phyloP scores from a whole-genome alignment of 129 eudicot species.

The Erigeron canadensis region DNA sequence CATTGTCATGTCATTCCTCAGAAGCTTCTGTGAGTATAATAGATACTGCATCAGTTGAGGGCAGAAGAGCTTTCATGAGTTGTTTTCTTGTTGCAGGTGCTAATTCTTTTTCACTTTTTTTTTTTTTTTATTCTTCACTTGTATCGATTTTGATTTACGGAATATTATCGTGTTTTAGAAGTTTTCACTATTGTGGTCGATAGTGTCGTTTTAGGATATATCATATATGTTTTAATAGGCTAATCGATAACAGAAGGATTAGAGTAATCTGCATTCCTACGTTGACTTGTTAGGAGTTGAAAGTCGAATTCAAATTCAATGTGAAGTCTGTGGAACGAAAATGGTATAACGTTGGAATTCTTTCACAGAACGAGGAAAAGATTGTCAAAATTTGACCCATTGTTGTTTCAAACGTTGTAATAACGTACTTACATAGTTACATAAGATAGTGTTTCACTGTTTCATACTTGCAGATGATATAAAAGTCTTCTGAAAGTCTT shows the following conservation, averaged over 20 bases:
- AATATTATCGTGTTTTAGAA: background rate
- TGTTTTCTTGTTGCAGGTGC: slow-evolving; percentile 64
- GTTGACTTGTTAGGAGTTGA: background rate
- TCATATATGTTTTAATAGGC: background rate
- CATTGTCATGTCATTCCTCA: slow-evolving; percentile 42
- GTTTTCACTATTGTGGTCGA: background rate
- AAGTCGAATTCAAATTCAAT: background rate
- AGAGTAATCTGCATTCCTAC: background rate
- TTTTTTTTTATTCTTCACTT: background rate
- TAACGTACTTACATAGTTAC: no score
- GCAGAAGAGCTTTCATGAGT: slow-evolving; percentile 67
- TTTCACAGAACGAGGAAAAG: background rate
- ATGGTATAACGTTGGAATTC: no score
- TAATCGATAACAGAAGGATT: background rate
- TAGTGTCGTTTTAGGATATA: background rate
- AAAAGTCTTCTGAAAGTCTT: no score
- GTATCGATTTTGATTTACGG: background rate
- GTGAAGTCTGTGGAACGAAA: background rate
- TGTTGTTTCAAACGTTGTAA: background rate
- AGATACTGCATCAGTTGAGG: slow-evolving; percentile 27
- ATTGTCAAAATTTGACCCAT: background rate
- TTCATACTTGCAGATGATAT: no score
- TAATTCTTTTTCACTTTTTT: background rate
- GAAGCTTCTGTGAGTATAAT: slow-evolving; percentile 23
- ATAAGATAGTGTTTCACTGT: no score